These are phyloP conservation scores for Rubroshorea leprosula DNA, from an alignment of 345 rosid genomes.

Conservation along the genomic window DNA sequence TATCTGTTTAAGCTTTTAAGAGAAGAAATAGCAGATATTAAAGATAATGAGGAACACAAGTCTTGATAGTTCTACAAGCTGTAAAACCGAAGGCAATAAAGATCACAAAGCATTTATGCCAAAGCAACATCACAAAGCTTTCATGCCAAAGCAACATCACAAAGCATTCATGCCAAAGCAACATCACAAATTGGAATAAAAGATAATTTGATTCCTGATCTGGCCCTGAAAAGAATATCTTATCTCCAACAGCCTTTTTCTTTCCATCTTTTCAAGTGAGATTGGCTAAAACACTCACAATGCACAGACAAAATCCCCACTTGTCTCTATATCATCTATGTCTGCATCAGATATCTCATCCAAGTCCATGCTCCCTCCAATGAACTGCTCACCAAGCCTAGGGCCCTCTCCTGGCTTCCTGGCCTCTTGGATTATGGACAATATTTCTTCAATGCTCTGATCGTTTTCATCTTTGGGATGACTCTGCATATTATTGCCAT, in stretches of 20 bases:
- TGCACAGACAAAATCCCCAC: constrained; percentile 86
- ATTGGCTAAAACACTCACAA: constrained; percentile 25
- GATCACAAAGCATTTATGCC: too few species aligned
- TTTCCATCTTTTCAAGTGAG: neutral
- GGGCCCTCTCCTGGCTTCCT: constrained; percentile 40
- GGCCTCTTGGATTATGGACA: constrained; percentile 67
- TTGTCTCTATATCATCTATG: constrained; percentile 47
- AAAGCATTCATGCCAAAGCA: constrained; percentile 2
- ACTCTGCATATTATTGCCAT: constrained; percentile 13
- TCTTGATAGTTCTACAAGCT: too few species aligned
- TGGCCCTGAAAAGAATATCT: constrained; percentile 4
- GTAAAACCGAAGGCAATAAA: too few species aligned
- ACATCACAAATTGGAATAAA: neutral
- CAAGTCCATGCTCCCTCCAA: constrained; percentile 65
- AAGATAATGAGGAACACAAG: too few species aligned
- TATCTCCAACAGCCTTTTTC: constrained; percentile 11
- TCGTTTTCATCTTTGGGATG: constrained; percentile 22
- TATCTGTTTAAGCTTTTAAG: too few species aligned
- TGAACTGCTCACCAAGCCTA: constrained; percentile 31
- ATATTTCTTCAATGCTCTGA: constrained; percentile 57
- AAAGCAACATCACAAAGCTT: too few species aligned
- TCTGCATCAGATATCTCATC: constrained; percentile 71
- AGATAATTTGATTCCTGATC: constrained; percentile 1
- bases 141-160: too few species aligned
- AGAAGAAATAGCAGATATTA: too few species aligned